These are phyloP conservation scores for Hordeum pubiflorum DNA, from an alignment of 202 grass and related monocot species.

Conservation along the genomic window DNA sequence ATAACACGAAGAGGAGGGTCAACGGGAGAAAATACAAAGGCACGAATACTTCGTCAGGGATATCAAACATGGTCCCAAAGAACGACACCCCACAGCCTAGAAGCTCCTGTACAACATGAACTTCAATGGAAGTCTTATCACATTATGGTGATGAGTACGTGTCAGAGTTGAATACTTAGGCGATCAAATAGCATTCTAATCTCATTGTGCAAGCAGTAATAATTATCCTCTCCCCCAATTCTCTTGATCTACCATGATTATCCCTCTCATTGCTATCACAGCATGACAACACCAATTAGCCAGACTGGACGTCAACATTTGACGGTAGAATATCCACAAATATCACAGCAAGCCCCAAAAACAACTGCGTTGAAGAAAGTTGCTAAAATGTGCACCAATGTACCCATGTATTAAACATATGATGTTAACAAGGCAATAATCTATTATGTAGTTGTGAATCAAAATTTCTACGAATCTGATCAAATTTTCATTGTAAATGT, in stretches of 20 bases:
- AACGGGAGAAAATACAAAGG: too few species aligned
- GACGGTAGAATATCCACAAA: not conserved
- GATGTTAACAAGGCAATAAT: not conserved
- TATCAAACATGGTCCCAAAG: too few species aligned
- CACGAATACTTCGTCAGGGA: too few species aligned
- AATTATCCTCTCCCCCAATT: not conserved
- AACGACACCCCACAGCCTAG: too few species aligned
- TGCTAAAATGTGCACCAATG: not conserved
- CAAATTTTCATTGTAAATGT: not conserved
- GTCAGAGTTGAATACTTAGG: not conserved
- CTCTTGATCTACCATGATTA: not conserved
- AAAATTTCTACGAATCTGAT: not conserved
- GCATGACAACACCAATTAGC: not conserved
- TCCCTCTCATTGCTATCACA: not conserved
- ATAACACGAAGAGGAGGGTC: too few species aligned
- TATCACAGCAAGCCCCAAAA: not conserved
- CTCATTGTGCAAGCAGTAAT: not conserved
- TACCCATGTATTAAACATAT: not conserved
- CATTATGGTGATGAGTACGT: not conserved
- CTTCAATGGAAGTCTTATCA: not conserved
- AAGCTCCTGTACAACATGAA: not conserved
- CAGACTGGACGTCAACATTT: not conserved
- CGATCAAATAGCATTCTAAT: not conserved
- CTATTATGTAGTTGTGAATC: not conserved
- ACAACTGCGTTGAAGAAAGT: not conserved